A percentile compares a stretch with the other conserved stretches of the same genome.
These are phyloP conservation scores for Zelonia costaricensis DNA, from an alignment of 208 protist species.

Conservation along the genomic window DNA sequence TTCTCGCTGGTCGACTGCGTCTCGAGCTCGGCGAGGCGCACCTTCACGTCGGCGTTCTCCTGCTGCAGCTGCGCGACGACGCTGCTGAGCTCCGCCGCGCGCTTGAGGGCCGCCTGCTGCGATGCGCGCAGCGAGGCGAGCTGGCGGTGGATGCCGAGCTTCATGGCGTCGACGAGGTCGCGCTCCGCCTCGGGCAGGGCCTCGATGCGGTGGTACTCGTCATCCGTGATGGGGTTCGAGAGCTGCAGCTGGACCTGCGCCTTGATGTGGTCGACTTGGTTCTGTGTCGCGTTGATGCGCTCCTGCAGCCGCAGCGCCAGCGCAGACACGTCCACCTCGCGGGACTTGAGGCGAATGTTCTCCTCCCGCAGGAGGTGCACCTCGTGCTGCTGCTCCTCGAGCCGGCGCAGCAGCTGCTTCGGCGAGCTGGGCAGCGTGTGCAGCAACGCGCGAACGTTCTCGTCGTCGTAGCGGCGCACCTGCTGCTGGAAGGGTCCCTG, in stretches of 20 bases:
- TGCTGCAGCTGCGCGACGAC: conserved; percentile 38
- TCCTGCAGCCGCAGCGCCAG: conserved; percentile 77
- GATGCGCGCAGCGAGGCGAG: conserved; percentile 60
- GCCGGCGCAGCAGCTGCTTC: conserved; percentile 60
- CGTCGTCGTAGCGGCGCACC: conserved; percentile 17
- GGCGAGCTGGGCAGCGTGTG: conserved; percentile 61
- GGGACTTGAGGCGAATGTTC: conserved; percentile 65
- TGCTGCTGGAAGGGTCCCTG: background rate
- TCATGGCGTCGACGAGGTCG: conserved; percentile 81
- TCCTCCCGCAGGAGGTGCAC: conserved; percentile 63
- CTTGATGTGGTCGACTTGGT: conserved; percentile 85
- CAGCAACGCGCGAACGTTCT: conserved; percentile 26
- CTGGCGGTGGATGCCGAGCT: conserved; percentile 84
- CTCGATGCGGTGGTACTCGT: conserved; percentile 75
- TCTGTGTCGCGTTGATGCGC: conserved; percentile 78
- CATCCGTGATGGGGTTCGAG: conserved; percentile 69
- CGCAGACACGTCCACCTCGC: conserved; percentile 80
- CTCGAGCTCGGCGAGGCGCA: conserved; percentile 56
- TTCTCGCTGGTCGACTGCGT: conserved; percentile 35
- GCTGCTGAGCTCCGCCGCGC: conserved; percentile 62
- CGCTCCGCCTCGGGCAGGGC: conserved; percentile 61
- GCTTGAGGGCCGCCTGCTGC: conserved; percentile 47
- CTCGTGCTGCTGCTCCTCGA: conserved; percentile 77
- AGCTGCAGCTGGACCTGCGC: conserved; percentile 70
- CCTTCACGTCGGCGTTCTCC: conserved; percentile 59